Conservation (phyloP, 495 filamentous ascomycete genomes). For the Rostrohypoxylon terebratum region DNA sequence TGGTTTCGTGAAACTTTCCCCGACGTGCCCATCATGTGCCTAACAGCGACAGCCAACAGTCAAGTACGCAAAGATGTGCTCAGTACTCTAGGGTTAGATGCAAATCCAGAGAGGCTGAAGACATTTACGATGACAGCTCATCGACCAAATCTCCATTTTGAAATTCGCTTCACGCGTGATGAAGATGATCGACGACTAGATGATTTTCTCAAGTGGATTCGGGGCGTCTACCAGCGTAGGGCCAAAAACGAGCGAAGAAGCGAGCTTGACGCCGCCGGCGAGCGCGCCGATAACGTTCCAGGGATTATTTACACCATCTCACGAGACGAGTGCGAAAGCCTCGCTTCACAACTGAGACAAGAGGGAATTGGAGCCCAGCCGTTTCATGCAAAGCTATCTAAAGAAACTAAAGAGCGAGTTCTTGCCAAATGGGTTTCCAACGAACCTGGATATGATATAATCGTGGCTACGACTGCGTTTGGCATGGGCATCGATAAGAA, state of each 20-base stretch:
- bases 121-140: slow-evolving; percentile 83
- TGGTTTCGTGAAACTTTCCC: slow-evolving; percentile 88
- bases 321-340: slow-evolving; percentile 77
- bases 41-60: slow-evolving; percentile 89
- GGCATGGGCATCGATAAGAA: slow-evolving; percentile 98
- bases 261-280: slow-evolving; percentile 61
- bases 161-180: slow-evolving; percentile 85
- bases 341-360: slow-evolving; percentile 72
- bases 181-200: slow-evolving; percentile 76
- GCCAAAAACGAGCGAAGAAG: slow-evolving; percentile 57
- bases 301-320: slow-evolving; percentile 93
- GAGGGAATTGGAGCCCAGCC: slow-evolving; percentile 75
- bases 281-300: slow-evolving; percentile 72
- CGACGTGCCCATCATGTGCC: slow-evolving; percentile 85
- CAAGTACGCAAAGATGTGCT: slow-evolving; percentile 85
- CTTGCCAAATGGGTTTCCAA: slow-evolving; percentile 80
- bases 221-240: slow-evolving; percentile 73
- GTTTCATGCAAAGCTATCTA: slow-evolving; percentile 75
- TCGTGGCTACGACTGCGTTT: slow-evolving; percentile 94
- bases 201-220: slow-evolving; percentile 79
- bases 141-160: slow-evolving; percentile 89
- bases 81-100: slow-evolving; percentile 73
- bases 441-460: slow-evolving; percentile 81
- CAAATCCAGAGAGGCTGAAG: slow-evolving; percentile 64
- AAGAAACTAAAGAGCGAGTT: slow-evolving; percentile 71